Conservation (phyloP, 495 filamentous ascomycete species). For the Darksidea phi region DNA sequence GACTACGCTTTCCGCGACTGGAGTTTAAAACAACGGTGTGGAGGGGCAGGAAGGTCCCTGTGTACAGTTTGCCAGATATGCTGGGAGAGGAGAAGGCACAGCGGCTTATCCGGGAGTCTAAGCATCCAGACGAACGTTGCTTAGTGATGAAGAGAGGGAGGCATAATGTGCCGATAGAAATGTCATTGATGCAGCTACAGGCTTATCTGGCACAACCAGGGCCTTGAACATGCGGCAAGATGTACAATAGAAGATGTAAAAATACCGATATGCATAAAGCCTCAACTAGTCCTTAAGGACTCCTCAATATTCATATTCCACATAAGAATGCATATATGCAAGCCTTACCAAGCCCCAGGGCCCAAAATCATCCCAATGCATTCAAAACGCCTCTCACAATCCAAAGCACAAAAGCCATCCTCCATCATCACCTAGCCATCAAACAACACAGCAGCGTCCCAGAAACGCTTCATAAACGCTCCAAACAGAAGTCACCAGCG, state of each 20-base stretch:
- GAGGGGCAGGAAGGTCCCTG: slow-evolving; percentile 23
- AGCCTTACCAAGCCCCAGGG: background rate
- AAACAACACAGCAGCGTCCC: background rate
- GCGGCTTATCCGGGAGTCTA: slow-evolving; percentile 36
- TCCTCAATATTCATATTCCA: background rate
- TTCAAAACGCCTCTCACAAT: too few relatives aligned
- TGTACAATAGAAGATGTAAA: background rate
- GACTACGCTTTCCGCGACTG: slow-evolving; percentile 24
- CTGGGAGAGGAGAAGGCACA: slow-evolving; percentile 41
- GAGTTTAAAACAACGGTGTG: slow-evolving; percentile 25
- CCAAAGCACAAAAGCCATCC: too few relatives aligned
- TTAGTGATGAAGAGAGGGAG: slow-evolving; percentile 42
- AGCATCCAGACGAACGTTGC: slow-evolving; percentile 43
- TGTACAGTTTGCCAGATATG: slow-evolving; percentile 33
- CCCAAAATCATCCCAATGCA: background rate
- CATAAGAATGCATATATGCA: background rate
- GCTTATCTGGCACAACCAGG: slow-evolving; percentile 50
- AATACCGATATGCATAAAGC: background rate
- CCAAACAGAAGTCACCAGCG: background rate
- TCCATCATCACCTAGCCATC: background rate
- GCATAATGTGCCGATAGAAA: slow-evolving; percentile 53
- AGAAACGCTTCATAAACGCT: background rate
- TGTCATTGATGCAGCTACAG: slow-evolving; percentile 67
- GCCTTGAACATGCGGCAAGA: background rate
- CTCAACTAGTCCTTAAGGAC: background rate